Evolutionary conservation across 345 rosid species (phyloP).

Genomic region (Aquilaria sinensis): DNA sequence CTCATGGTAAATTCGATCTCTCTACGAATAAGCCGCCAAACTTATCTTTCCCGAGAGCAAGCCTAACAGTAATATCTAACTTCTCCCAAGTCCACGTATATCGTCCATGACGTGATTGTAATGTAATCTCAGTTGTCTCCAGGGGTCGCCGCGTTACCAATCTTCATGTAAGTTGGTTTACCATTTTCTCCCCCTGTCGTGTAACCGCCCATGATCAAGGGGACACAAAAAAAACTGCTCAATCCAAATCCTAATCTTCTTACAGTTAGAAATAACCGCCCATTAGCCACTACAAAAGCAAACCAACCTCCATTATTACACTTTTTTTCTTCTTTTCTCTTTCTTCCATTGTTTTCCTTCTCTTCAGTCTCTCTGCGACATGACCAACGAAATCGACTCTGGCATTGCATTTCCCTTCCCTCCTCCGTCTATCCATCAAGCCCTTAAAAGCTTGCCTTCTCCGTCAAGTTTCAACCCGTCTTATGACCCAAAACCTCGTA

Average conservation of each 20-base stretch:
- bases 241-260: constrained; percentile 13
- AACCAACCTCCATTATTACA: constrained; percentile 13
- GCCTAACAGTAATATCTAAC: no score
- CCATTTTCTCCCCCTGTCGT: no score
- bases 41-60: no score
- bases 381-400: constrained; percentile 20
- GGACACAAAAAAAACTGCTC: constrained; percentile 26
- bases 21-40: no score
- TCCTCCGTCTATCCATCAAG: constrained; percentile 16
- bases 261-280: constrained; percentile 21
- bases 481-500: constrained; percentile 30
- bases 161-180: no score
- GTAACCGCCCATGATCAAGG: constrained; percentile 6
- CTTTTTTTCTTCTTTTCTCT: constrained; percentile 14
- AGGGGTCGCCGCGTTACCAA: no score
- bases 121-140: no score
- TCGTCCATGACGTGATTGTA: no score
- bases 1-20: no score
- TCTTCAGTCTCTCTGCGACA: constrained; percentile 10
- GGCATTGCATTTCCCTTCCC: constrained; percentile 20
- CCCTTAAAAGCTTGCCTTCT: constrained; percentile 22
- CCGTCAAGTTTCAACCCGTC: constrained; percentile 17
- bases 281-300: constrained; percentile 31
- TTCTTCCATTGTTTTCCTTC: neutral
- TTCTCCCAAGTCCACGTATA: no score